These are phyloP conservation scores for Lenwebbia sp. DNA, from an alignment of 345 rosid genomes.

Conservation along the genomic window DNA sequence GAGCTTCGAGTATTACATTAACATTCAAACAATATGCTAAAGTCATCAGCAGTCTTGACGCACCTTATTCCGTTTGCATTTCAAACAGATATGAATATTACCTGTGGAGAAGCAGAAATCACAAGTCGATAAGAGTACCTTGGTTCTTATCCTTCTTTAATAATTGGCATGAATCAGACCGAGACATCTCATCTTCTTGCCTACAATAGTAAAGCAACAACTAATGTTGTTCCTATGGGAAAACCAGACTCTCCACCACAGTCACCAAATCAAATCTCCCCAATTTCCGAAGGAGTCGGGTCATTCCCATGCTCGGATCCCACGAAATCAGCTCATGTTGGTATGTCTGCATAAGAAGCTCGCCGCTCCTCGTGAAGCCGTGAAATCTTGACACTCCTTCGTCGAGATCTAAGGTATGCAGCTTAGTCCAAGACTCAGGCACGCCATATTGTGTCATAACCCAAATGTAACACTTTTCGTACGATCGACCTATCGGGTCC, in stretches of 20 bases:
- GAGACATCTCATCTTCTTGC: too few relatives aligned
- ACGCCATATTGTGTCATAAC: not conserved
- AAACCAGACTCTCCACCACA: not conserved
- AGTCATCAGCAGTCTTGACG: not conserved
- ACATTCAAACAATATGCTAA: not conserved
- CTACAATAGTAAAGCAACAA: not conserved
- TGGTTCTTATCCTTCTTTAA: too few relatives aligned
- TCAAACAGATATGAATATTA: not conserved
- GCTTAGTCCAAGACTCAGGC: not conserved
- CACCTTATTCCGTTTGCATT: too few relatives aligned
- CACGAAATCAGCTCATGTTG: not conserved
- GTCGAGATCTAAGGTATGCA: not conserved
- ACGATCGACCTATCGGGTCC: not conserved
- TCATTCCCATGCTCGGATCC: not conserved
- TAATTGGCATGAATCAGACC: too few relatives aligned
- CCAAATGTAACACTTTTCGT: not conserved
- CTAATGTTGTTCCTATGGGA: not conserved
- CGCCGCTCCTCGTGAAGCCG: not conserved
- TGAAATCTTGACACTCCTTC: not conserved
- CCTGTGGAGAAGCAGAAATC: not conserved
- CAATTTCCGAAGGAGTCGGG: not conserved
- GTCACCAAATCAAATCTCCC: not conserved
- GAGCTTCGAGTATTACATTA: not conserved
- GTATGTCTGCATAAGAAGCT: not conserved
- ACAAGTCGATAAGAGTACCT: not conserved